A percentile compares a stretch with the other conserved stretches of the same genome.
These are phyloP conservation scores for Stenogyne calaminthoides DNA, from an alignment of 305 asterid species.

Conservation along the genomic window DNA sequence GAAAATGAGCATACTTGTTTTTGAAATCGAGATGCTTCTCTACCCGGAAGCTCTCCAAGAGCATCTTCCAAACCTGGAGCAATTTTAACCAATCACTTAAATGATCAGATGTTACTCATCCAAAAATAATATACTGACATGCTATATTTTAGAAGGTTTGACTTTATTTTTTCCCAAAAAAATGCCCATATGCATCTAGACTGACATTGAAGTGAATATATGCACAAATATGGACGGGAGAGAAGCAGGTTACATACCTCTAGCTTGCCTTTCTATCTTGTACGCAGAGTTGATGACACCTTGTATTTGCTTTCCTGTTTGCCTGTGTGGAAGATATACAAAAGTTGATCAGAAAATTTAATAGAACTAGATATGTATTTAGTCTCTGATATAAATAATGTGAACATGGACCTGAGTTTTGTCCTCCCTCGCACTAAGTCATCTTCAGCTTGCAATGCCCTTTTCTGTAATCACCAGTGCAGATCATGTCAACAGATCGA, in stretches of 20 bases:
- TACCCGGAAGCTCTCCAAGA: constrained; percentile 76
- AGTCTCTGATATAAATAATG: constrained; percentile 6
- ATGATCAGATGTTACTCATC: neutral
- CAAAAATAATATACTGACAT: neutral
- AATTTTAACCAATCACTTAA: constrained; percentile 21
- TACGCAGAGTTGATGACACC: constrained; percentile 74
- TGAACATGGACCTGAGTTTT: constrained; percentile 70
- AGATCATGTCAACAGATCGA: constrained; percentile 3
- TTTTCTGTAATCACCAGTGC: constrained; percentile 46
- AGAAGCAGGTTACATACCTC: constrained; percentile 48
- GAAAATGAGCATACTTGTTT: constrained; percentile 51
- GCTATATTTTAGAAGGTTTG: neutral
- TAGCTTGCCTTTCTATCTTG: constrained; percentile 89
- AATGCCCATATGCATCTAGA: neutral
- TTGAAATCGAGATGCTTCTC: constrained; percentile 78
- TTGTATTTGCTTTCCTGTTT: constrained; percentile 92
- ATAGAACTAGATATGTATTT: constrained; percentile 10
- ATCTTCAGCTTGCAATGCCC: constrained; percentile 77
- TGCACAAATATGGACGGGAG: constrained; percentile 13
- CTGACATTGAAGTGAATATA: neutral
- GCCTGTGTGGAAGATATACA: constrained; percentile 53
- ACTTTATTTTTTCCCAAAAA: neutral
- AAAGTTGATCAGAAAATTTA: constrained; percentile 21
- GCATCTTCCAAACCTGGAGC: constrained; percentile 76
- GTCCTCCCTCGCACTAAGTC: constrained; percentile 81